Base-by-base conservation (phyloP, 2,329 filamentous ascomycete genomes). In the Lasiodiplodia gonubiensis region DNA sequence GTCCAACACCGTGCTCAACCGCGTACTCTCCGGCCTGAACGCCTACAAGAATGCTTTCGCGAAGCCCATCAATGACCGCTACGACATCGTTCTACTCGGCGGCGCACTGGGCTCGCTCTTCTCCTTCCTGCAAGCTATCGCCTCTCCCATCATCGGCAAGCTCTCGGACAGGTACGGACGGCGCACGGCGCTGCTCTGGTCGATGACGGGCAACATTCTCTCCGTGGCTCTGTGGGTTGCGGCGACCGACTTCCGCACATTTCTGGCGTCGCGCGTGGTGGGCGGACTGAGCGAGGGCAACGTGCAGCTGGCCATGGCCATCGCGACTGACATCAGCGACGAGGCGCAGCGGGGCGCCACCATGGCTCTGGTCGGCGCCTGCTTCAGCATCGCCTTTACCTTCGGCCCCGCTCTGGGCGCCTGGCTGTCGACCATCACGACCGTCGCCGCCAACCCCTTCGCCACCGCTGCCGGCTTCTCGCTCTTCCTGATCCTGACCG, bases 331-430 rank as follows among this genome's bases (percentile, higher is more conserved):
- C 78, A 94, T 99, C 71, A 97, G 92, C 52, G 93, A 96, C 74
- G 91, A 94, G 72, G 86, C 87, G 67, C 91, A 90, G 74, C 88
- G 95, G 33, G 93, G 94, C 25, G 89, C 92, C 23, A 97, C 95
- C 51, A 97, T 99, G 93, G 95, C 95, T 8, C 85, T 99, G 66
- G 94, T 99, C 33, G 95, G 95, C 68, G 94, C 92, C 16, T 98
- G 95, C 82, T 99, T 99, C 82, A 97, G 92, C 69, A 90, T 99
- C 72, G 95, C 95, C 21, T 99, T 99, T 77, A 99, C 95, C 0
- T 96, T 97, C 77, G 95, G 95, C 0, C 95, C 95, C 0, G 93
- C 93, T 11, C 86, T 99, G 8, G 95, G 95, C 68, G 95, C 95
- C 2, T 94, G 89, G 77, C 83, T 99, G 25, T 91, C 92, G 70